Percentiles rank a stretch among this genome's conserved stretches.
These are phyloP conservation scores for Colletotrichum lentis DNA, from an alignment of 2,329 filamentous ascomycete genomes.

Conservation along the genomic window DNA sequence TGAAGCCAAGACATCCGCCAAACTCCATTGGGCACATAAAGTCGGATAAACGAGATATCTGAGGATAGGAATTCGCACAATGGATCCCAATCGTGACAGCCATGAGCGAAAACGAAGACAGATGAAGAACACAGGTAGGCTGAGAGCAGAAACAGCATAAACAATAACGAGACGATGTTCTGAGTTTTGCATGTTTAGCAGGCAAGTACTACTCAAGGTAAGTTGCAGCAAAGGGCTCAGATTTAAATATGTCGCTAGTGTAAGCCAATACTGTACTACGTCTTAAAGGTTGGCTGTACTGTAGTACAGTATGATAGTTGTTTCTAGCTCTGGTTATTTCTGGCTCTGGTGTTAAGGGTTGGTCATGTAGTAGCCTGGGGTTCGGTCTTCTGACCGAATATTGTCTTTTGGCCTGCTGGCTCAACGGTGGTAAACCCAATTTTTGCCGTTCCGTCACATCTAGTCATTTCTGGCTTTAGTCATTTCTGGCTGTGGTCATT, in stretches of 20 bases:
- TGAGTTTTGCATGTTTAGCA: neutral
- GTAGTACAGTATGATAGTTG: neutral
- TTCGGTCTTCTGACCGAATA: neutral
- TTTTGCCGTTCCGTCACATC: neutral
- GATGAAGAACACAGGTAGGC: neutral
- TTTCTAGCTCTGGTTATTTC: neutral
- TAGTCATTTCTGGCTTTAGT: neutral
- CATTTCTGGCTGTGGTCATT: neutral
- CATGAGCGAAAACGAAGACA: constrained; percentile 1
- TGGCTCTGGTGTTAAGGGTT: neutral
- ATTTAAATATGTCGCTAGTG: neutral
- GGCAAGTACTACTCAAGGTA: neutral
- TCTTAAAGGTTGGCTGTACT: neutral
- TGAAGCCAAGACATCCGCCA: constrained; percentile 2
- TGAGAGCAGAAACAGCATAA: constrained; percentile 11
- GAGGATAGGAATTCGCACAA: neutral
- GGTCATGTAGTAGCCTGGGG: neutral
- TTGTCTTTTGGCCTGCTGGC: neutral
- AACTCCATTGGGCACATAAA: neutral
- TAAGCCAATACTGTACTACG: neutral
- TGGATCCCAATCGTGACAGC: neutral
- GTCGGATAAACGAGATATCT: constrained; percentile 4
- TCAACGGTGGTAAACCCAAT: neutral
- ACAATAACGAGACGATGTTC: neutral
- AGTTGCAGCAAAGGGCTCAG: neutral